A percentile compares a stretch with the other conserved stretches of the same genome.
phyloP scores from a whole-genome alignment of 257 asterid species.

The Mentha longifolia region DNA sequence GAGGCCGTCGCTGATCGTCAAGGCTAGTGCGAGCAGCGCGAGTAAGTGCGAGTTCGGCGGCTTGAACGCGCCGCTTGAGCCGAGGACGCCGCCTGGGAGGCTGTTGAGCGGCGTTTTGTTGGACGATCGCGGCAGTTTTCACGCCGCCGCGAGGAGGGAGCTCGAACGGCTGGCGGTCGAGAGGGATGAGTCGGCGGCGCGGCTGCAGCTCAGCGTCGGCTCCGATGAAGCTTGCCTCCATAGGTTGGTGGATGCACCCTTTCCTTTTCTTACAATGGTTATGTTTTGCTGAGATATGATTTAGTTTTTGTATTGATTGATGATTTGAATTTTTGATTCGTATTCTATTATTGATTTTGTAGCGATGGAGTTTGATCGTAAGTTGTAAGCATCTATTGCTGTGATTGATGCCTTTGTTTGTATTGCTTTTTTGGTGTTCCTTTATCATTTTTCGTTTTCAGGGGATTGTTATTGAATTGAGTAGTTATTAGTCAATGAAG shows the following conservation, averaged over 20 bases:
- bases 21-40: conserved; percentile 32
- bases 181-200: conserved; percentile 61
- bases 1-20: conserved; percentile 37
- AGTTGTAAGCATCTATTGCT: neutral
- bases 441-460: neutral
- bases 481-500: neutral
- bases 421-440: neutral
- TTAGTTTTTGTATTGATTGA: neutral
- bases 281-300: neutral
- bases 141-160: conserved; percentile 52
- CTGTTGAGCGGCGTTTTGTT: conserved; percentile 55
- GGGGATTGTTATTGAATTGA: neutral
- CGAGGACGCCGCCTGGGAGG: conserved; percentile 68
- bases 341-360: neutral
- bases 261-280: neutral
- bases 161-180: conserved; percentile 59
- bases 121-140: conserved; percentile 62
- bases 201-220: conserved; percentile 57
- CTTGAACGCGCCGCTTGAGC: conserved; percentile 73
- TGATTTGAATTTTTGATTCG: neutral
- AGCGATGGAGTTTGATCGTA: conserved; percentile 12
- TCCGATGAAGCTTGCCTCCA: conserved; percentile 81
- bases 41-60: conserved; percentile 61
- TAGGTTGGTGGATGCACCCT: conserved; percentile 50
- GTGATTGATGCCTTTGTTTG: neutral